A percentile compares a stretch with the other conserved stretches of the same genome.
These are phyloP conservation scores for Eucalyptus pauciflora DNA, from an alignment of 345 rosid genomes.

Conservation along the genomic window DNA sequence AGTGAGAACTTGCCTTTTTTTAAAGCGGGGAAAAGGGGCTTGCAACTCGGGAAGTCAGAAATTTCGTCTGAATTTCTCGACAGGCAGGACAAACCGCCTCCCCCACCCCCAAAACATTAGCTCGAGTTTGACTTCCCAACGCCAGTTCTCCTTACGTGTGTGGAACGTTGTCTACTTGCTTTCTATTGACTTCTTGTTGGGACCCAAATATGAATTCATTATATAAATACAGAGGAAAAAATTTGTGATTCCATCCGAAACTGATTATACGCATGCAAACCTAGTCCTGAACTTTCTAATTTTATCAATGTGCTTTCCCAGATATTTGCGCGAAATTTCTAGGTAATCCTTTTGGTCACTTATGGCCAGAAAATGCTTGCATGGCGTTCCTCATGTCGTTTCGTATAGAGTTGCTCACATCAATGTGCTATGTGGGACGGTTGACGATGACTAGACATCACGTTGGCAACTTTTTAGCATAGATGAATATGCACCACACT, in stretches of 20 bases:
- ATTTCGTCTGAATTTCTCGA: background rate
- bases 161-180: background rate
- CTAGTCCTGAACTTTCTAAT: background rate
- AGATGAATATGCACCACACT: background rate
- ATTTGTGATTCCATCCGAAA: background rate
- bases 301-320: background rate
- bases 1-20: background rate
- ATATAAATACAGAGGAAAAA: background rate
- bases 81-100: background rate
- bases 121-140: background rate
- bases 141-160: too few species aligned
- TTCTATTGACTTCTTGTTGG: background rate
- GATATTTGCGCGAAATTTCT: accelerated
- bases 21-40: background rate
- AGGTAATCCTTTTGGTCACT: background rate
- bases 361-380: background rate
- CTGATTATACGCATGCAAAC: background rate
- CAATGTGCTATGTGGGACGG: accelerated
- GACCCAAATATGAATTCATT: background rate
- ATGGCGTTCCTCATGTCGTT: background rate
- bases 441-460: background rate
- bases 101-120: background rate
- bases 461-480: background rate
- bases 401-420: background rate
- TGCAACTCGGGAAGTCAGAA: background rate